Base-by-base conservation (phyloP, 805 yeast genomes). In the Metschnikowia borealis region DNA sequence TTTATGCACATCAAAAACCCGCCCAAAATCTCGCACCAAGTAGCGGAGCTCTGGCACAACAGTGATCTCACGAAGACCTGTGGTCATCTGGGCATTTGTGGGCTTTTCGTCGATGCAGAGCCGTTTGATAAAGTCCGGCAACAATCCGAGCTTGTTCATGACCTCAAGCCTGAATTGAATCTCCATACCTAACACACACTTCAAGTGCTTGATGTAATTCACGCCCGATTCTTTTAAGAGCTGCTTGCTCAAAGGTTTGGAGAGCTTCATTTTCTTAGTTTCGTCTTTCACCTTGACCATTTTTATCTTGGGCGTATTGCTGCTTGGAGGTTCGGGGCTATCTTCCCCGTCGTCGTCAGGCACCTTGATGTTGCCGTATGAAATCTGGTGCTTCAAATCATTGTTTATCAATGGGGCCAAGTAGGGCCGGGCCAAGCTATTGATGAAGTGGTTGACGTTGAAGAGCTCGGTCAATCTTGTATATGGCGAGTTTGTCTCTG, bases 371-470 rank as follows among this genome's bases (percentile, higher is more conserved):
- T 63, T 62, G 14, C 75, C 73, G 51, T 69, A 68, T 2, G 66
- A 32, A 49, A 76, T 79, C 53, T 79, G 80, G 62, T 89, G 94
- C 61, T 85, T 85, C 61, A 89, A 75, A 62, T 89, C 97, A 56
- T 87, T 85, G 35, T 87, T 83, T 39, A 94, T 79, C 50, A 92
- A 72, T 0, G 98, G 97, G 0, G 97, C 96, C 58, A 92, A 72
- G 61, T 92, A 94, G 0, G 98, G 97, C 54, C 97, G 78, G 7
- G 98, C 96, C 56, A 92, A 74, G 18, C 97, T 88, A 1, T 91
- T 91, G 31, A 94, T 77, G 62, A 89, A 92, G 66, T 91, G 95
- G 67, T 94, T 94, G 21, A 94, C 98, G 60, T 94, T 94, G 73
- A 92, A 94, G 51, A 92, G 75, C 65, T 94, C 98, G 0, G 97